A percentile compares a stretch with the other conserved stretches of the same genome.
Conservation (phyloP, 2,329 filamentous ascomycete genomes). For the Aspergillus thermomutatus region DNA sequence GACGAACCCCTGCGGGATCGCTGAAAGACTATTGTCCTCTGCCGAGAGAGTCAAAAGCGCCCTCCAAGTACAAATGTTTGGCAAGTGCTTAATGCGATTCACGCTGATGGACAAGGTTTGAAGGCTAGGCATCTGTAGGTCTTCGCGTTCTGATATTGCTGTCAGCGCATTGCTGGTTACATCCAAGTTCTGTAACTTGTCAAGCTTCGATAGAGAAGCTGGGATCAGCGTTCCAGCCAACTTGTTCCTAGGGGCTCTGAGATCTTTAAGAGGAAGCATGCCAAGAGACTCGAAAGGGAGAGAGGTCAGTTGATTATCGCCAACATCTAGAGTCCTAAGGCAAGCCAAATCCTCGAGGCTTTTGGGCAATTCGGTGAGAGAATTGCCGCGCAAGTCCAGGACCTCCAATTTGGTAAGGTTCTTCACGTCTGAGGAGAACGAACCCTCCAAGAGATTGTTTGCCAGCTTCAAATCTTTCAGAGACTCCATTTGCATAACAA, state of each 20-base stretch:
- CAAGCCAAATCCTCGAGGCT: constrained; percentile 64
- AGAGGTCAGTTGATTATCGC: constrained; percentile 70
- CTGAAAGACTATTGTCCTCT: constrained; percentile 75
- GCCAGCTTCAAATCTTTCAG: constrained; percentile 79
- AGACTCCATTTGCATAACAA: constrained; percentile 68
- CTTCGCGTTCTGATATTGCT: constrained; percentile 46
- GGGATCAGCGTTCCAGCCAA: constrained; percentile 70
- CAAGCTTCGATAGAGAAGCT: constrained; percentile 55
- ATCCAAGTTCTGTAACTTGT: constrained; percentile 70
- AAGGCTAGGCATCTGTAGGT: constrained; percentile 65
- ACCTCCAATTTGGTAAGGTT: constrained; percentile 69
- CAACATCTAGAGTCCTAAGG: constrained; percentile 74
- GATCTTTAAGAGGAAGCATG: constrained; percentile 66
- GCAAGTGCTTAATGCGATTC: constrained; percentile 72
- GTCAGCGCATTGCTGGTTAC: constrained; percentile 72
- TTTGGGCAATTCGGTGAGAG: constrained; percentile 66
- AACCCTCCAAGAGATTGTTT: constrained; percentile 70
- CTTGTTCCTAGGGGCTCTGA: constrained; percentile 74
- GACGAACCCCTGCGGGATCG: constrained; percentile 73
- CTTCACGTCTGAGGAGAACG: constrained; percentile 61
- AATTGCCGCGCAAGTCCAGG: constrained; percentile 78
- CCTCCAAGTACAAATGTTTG: constrained; percentile 70
- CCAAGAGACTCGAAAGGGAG: constrained; percentile 69
- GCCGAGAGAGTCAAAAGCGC: constrained; percentile 70
- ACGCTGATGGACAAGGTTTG: constrained; percentile 73